Conservation (phyloP, 805 yeast genomes). For the Scheffersomyces amazonensis region DNA sequence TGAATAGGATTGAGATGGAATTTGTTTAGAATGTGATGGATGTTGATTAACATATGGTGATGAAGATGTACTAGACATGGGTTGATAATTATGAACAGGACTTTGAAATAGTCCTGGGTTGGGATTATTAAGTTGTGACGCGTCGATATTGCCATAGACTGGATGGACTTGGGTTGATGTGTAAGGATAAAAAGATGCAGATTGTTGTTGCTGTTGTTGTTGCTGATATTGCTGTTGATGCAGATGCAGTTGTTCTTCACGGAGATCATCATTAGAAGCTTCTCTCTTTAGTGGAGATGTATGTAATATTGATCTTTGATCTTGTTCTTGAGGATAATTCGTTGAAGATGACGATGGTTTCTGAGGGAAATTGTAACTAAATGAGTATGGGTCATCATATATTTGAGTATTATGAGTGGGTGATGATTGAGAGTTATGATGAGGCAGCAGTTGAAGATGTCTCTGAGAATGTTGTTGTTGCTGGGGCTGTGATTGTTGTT, state of each 20-base stretch:
- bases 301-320: background rate
- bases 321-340: background rate
- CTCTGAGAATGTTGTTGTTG: slow-evolving; percentile 3
- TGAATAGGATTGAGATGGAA: background rate
- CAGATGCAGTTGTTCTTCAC: background rate
- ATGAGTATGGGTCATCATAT: slow-evolving; percentile 1
- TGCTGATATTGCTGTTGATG: slow-evolving; percentile 2
- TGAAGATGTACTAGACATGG: background rate
- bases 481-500: slow-evolving; percentile 6
- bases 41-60: background rate
- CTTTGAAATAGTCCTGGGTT: background rate
- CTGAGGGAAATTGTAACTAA: slow-evolving; percentile 2
- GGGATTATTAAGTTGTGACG: background rate
- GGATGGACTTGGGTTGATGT: background rate
- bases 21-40: background rate
- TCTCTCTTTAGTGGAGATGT: slow-evolving; percentile 7
- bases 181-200: background rate
- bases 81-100: background rate
- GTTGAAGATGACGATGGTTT: slow-evolving; percentile 2
- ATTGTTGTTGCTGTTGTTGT: slow-evolving; percentile 2
- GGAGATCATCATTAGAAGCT: slow-evolving; percentile 4
- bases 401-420: slow-evolving; percentile 3
- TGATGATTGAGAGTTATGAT: slow-evolving; percentile 1
- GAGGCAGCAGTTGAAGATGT: slow-evolving; percentile 1
- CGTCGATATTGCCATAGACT: background rate